Percentiles rank a stretch among this genome's conserved stretches.
phyloP scores from a whole-genome alignment of 2,329 filamentous ascomycete species.

The Colletotrichum melonis region DNA sequence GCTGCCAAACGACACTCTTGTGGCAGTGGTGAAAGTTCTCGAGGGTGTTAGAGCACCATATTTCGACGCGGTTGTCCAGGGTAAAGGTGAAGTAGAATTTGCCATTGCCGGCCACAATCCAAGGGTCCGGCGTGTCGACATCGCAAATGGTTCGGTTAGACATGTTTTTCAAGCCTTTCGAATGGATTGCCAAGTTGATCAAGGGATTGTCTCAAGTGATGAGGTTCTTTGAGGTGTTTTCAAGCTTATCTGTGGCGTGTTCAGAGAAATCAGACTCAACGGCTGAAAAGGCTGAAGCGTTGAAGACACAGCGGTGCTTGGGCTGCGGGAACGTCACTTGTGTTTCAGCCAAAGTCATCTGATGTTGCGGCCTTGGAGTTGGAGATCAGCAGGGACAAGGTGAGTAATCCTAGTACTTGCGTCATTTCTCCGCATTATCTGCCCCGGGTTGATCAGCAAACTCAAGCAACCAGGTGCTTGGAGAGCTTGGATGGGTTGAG shows the following conservation, averaged over 20 bases:
- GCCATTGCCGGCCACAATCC: constrained; percentile 42
- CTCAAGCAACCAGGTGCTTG: not conserved
- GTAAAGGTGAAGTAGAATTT: constrained; percentile 47
- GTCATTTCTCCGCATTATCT: constrained; percentile 25
- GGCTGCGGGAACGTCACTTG: constrained; percentile 18
- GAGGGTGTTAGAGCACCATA: constrained; percentile 45
- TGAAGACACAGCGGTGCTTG: not conserved
- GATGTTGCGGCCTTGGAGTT: constrained; percentile 6
- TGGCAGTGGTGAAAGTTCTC: constrained; percentile 43
- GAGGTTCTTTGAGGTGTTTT: not conserved
- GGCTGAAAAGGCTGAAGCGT: not conserved
- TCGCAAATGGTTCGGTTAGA: constrained; percentile 43
- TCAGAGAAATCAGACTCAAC: not conserved
- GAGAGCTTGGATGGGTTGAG: not conserved
- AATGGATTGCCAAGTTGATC: not conserved
- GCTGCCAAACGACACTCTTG: constrained; percentile 42
- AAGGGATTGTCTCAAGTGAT: not conserved
- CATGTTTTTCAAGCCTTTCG: constrained; percentile 36
- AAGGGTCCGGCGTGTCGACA: constrained; percentile 45
- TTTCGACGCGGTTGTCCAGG: constrained; percentile 47
- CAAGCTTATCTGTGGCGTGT: not conserved
- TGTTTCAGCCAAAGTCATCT: constrained; percentile 31
- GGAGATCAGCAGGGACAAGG: constrained; percentile 10
- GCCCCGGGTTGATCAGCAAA: constrained; percentile 7
- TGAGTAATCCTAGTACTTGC: not conserved